Conservation (phyloP, 352 stramenopile species). For the Aphanomyces euteiches region DNA sequence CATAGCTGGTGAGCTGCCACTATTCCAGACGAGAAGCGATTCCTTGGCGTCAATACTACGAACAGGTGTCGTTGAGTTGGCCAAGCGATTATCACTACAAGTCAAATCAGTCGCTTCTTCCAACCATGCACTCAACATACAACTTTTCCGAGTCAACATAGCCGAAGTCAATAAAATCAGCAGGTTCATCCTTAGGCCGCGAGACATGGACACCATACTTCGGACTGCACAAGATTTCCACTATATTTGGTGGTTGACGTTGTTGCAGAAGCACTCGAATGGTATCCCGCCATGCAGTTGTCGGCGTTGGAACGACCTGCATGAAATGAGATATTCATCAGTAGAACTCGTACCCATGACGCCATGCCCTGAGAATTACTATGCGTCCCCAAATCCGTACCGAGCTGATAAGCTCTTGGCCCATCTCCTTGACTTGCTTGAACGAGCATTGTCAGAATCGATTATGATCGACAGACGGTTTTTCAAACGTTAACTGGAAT, state of each 20-base stretch:
- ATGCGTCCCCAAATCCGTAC: too few relatives aligned
- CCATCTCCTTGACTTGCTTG: too few relatives aligned
- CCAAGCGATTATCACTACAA: too few relatives aligned
- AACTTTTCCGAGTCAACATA: constrained; percentile 5
- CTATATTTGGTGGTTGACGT: not conserved
- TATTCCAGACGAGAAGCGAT: not conserved
- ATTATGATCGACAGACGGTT: too few relatives aligned
- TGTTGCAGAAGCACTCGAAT: not conserved
- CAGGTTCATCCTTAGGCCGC: not conserved
- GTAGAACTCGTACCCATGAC: too few relatives aligned
- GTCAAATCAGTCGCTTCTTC: not conserved
- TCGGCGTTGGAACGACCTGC: not conserved
- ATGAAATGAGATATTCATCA: too few relatives aligned
- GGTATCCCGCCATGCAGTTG: not conserved
- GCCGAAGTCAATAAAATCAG: not conserved
- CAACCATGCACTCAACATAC: not conserved
- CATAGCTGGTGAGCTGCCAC: not conserved
- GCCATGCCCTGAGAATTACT: too few relatives aligned
- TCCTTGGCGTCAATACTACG: constrained; percentile 1
- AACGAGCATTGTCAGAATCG: too few relatives aligned
- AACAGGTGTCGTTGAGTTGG: not conserved
- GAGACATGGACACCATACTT: not conserved
- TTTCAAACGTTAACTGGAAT: too few relatives aligned
- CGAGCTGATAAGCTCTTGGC: too few relatives aligned
- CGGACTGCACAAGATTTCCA: not conserved